Conservation (phyloP, 1,284 basidiomycete species). For the Trichosporon sp. region DNA sequence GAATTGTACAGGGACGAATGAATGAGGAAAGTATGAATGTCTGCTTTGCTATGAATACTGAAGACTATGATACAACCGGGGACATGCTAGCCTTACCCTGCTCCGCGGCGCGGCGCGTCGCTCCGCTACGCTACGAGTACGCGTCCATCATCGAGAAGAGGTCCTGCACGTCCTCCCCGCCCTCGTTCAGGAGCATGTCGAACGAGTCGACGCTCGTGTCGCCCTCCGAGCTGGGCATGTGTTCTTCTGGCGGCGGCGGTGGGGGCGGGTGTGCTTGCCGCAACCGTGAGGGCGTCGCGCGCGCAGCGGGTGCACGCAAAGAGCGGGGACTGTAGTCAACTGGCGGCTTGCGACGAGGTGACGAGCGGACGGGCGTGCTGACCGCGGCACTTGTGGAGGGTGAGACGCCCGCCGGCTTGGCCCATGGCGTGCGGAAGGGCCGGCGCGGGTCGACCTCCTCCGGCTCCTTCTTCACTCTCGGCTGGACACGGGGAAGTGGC, state of each 20-base stretch:
- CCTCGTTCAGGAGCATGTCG: slow-evolving; percentile 39
- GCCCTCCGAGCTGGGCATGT: slow-evolving; percentile 32
- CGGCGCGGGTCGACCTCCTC: slow-evolving; percentile 12
- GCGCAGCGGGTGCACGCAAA: neutral
- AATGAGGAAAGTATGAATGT: neutral
- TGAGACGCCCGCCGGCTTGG: neutral
- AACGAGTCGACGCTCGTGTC: slow-evolving; percentile 45
- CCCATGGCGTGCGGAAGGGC: slow-evolving; percentile 19
- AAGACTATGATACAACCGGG: slow-evolving; percentile 6
- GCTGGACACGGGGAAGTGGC: neutral
- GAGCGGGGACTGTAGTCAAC: slow-evolving; percentile 8
- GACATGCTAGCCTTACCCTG: too few species aligned
- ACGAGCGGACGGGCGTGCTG: slow-evolving; percentile 5
- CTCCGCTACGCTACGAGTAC: neutral
- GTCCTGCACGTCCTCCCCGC: slow-evolving; percentile 41
- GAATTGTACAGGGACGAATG: neutral
- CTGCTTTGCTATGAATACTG: neutral
- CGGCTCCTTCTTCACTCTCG: neutral
- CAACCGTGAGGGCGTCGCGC: neutral
- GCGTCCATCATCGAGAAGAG: slow-evolving; percentile 38
- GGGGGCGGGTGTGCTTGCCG: neutral
- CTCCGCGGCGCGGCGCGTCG: too few species aligned
- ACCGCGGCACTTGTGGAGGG: neutral
- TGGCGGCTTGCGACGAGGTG: slow-evolving; percentile 7
- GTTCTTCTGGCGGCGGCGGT: neutral